A percentile compares a stretch with the other conserved stretches of the same genome.
Evolutionary conservation across 1,284 basidiomycete species (phyloP).

Genomic region (Nidula niveotomentosa): DNA sequence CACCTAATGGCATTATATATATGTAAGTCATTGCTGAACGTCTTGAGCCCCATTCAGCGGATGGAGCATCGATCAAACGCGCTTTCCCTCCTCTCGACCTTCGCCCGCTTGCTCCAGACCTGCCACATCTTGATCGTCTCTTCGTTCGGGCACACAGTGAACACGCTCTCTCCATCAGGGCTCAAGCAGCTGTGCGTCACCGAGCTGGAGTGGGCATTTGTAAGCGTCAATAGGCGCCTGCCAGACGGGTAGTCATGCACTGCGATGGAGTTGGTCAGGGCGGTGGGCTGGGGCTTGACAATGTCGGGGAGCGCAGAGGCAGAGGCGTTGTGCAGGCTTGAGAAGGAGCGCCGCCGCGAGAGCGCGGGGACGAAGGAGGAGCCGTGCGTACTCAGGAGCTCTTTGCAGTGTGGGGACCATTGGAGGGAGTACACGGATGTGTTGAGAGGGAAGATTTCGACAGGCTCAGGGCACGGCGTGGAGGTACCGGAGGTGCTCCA

Average conservation of each 20-base stretch:
- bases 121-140: conserved; percentile 42
- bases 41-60: conserved; percentile 17
- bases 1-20: no score
- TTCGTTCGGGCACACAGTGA: conserved; percentile 34
- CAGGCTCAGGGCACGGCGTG: conserved; percentile 20
- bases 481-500: conserved; percentile 26
- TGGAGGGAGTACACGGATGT: conserved; percentile 35
- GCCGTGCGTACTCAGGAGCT: conserved; percentile 38
- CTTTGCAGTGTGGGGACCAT: conserved; percentile 42
- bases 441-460: conserved; percentile 31
- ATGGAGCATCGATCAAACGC: conserved; percentile 34
- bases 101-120: conserved; percentile 31
- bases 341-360: conserved; percentile 6
- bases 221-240: conserved; percentile 31
- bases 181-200: conserved; percentile 35
- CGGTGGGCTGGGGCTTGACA: conserved; percentile 20
- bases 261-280: conserved; percentile 33
- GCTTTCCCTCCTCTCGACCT: conserved; percentile 25
- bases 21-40: no score
- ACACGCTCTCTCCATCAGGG: conserved; percentile 33
- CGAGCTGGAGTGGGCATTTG: conserved; percentile 28
- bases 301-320: conserved; percentile 2
- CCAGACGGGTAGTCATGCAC: conserved; percentile 39
- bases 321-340: conserved; percentile 7
- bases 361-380: conserved; percentile 26